Percentiles rank a stretch among this genome's conserved stretches.
These are phyloP conservation scores for Colletotrichum sp. DNA, from an alignment of 2,329 filamentous ascomycete species.

Conservation along the genomic window DNA sequence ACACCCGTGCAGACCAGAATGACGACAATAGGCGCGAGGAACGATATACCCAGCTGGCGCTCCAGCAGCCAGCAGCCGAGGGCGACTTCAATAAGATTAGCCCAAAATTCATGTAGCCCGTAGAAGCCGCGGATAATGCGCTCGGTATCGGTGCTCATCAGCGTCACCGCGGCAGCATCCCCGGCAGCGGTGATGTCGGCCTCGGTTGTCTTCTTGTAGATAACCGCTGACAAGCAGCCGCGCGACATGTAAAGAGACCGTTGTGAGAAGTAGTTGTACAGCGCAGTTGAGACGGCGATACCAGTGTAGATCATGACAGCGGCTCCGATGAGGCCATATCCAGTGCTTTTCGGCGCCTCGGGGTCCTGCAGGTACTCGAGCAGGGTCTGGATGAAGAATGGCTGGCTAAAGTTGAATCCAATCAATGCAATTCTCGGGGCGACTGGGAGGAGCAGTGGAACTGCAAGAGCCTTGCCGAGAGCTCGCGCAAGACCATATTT, in stretches of 20 bases:
- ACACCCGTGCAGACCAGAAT: slow-evolving; percentile 27
- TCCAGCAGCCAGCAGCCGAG: slow-evolving; percentile 38
- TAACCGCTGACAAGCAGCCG: slow-evolving; percentile 30
- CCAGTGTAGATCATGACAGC: slow-evolving; percentile 34
- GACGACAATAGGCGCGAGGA: slow-evolving; percentile 34
- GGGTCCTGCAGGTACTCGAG: slow-evolving; percentile 36
- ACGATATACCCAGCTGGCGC: slow-evolving; percentile 33
- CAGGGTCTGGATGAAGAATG: slow-evolving; percentile 45
- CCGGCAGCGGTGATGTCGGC: slow-evolving; percentile 25
- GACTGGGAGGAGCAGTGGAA: slow-evolving; percentile 38
- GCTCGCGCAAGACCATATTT: slow-evolving; percentile 32
- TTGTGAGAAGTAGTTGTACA: slow-evolving; percentile 36
- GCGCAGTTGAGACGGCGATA: slow-evolving; percentile 35
- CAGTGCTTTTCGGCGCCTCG: slow-evolving; percentile 24
- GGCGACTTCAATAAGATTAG: slow-evolving; percentile 33
- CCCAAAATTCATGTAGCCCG: slow-evolving; percentile 39
- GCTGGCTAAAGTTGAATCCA: slow-evolving; percentile 47
- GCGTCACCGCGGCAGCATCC: slow-evolving; percentile 37
- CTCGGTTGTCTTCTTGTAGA: slow-evolving; percentile 36
- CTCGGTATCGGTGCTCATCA: slow-evolving; percentile 44
- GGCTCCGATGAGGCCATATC: slow-evolving; percentile 39
- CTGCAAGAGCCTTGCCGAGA: slow-evolving; percentile 31
- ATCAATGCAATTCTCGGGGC: slow-evolving; percentile 40
- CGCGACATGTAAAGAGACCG: slow-evolving; percentile 33
- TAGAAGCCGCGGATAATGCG: slow-evolving; percentile 33